Evolutionary conservation across 345 rosid genomes (phyloP).

Genomic region (Syzygium aromaticum): DNA sequence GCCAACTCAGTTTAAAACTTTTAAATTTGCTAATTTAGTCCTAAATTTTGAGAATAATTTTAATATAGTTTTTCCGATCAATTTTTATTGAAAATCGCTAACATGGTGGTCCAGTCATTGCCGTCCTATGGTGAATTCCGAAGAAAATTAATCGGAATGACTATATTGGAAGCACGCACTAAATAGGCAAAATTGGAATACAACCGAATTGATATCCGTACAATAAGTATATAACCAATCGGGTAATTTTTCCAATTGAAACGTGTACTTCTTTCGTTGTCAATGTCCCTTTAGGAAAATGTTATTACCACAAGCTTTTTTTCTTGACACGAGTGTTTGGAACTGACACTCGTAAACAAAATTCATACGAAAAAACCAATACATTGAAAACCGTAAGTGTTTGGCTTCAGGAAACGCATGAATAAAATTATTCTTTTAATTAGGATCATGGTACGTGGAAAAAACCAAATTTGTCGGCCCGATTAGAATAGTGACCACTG

Average conservation of each 20-base stretch:
- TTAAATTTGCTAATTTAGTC: no score
- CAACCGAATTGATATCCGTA: accelerated
- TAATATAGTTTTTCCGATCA: no score
- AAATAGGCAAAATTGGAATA: no score
- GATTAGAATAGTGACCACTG: background rate
- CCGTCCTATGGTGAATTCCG: no score
- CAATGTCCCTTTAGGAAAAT: background rate
- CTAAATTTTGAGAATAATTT: no score
- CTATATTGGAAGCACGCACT: no score
- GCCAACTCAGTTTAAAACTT: no score
- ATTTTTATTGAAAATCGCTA: no score
- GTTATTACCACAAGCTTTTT: background rate
- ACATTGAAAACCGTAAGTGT: background rate
- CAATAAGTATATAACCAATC: accelerated
- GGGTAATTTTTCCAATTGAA: background rate
- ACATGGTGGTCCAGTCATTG: no score
- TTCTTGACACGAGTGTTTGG: background rate
- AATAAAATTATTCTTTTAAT: background rate
- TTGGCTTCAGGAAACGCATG: background rate
- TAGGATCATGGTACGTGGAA: background rate
- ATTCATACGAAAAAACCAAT: background rate
- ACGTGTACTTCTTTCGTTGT: background rate
- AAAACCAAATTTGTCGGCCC: background rate
- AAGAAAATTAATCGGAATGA: no score
- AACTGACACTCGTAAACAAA: background rate